Evolutionary conservation across 1,284 basidiomycete species (phyloP), one percentile per base, ranked within the genome.

Genomic region (Trichosporon sp.): DNA sequence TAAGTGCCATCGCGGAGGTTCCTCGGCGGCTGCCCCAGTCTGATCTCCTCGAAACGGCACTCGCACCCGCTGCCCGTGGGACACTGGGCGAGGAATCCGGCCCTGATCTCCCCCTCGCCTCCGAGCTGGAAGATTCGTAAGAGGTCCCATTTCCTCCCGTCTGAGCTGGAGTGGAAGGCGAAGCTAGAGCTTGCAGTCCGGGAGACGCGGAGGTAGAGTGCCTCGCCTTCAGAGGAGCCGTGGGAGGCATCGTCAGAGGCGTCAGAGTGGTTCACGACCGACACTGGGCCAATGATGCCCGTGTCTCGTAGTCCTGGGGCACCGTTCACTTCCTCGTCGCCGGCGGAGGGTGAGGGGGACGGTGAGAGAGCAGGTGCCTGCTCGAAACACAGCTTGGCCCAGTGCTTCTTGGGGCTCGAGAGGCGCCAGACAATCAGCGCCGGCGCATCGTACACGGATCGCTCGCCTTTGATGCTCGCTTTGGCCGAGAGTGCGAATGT

Each of bases 21-120:
- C 43, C 43, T 46, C 43, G 43, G 14, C 16, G 51, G 51, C 51
- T 56, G 51, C n/a, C 51, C 51, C 21, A 56, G 51, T 21, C 26
- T 31, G 51, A 56, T 56, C 51, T 56, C 51, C 51, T 56, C 51
- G 21, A 56, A 56, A 8, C 51, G 19, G 51, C 19, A 21, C 51
- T 56, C 51, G 21, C 51, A 56, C 19, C 51, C 51, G 10, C 26
- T 26, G 8, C 51, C 51, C n/a, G 19, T 56, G 2, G 51, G 51
- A n/a, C 51, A 56, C 19, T 26, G 19, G 3, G 51, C 51, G 21
- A 56, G 19, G 51, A 56, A 56, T 21, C 51, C 51, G 7, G 51
- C 51, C 8, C 51, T 21, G 26, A 56, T 31, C 51, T 56, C 51
- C n/a, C 51, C 51, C 19, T 31, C 26, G 51, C 51, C 51, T 5